Percentiles rank a stretch among this genome's conserved stretches.
Conservation (phyloP, 176 grass and related monocot genomes). For the Aegilops tauschii region DNA sequence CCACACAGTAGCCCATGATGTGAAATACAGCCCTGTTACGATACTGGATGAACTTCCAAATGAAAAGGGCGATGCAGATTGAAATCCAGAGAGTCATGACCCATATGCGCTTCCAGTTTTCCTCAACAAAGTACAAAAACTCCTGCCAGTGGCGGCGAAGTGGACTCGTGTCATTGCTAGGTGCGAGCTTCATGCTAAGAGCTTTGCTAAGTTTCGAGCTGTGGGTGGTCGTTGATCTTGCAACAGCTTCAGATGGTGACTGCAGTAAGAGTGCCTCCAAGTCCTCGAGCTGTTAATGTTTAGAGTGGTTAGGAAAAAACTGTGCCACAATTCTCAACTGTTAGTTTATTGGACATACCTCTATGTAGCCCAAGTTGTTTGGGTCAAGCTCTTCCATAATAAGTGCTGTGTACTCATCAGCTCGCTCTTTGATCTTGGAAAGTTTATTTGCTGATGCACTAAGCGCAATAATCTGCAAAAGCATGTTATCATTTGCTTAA, state of each 20-base stretch:
- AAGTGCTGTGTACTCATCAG: slow-evolving; percentile 79
- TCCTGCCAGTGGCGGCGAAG: slow-evolving; percentile 53
- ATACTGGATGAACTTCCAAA: slow-evolving; percentile 92
- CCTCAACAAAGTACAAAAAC: slow-evolving; percentile 75
- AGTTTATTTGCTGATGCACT: slow-evolving; percentile 96
- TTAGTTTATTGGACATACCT: slow-evolving; percentile 38
- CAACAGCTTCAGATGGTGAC: slow-evolving; percentile 51
- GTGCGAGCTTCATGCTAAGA: slow-evolving; percentile 77
- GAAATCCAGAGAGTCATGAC: slow-evolving; percentile 75
- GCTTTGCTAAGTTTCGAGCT: slow-evolving; percentile 86
- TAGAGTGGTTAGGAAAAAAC: slow-evolving; percentile 1
- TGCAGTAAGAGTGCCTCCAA: slow-evolving; percentile 76
- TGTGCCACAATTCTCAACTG: no score
- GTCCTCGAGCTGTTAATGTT: slow-evolving; percentile 62
- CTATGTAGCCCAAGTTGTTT: slow-evolving; percentile 70
- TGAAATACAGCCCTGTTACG: slow-evolving; percentile 69
- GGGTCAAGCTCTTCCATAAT: slow-evolving; percentile 96
- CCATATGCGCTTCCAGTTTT: slow-evolving; percentile 93
- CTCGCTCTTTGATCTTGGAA: slow-evolving; percentile 77
- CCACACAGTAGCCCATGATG: slow-evolving; percentile 85
- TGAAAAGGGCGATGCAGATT: slow-evolving; percentile 69
- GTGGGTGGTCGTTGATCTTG: slow-evolving; percentile 57
- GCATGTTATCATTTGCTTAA: neutral
- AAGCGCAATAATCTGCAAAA: slow-evolving; percentile 75
- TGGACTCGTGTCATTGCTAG: slow-evolving; percentile 42